Evolutionary conservation across 768 basidiomycete genomes (phyloP).

Genomic region (Russula sp.): DNA sequence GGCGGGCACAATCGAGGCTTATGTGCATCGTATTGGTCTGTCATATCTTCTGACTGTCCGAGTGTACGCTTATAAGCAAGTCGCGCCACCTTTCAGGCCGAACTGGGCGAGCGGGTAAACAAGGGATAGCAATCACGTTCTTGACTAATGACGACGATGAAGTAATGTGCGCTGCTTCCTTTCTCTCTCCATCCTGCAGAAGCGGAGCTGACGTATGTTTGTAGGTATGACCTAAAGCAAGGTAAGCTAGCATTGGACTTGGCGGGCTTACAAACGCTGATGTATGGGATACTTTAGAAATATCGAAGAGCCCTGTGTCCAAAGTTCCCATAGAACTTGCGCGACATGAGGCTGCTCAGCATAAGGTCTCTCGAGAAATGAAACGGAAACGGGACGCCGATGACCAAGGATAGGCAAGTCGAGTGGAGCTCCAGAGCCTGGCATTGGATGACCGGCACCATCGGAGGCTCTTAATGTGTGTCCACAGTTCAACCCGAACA

Average conservation of each 20-base stretch:
- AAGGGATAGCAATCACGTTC: constrained; percentile 92
- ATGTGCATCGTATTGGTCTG: constrained; percentile 93
- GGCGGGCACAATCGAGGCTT: constrained; percentile 93
- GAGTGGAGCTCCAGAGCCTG: neutral
- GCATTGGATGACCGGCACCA: neutral
- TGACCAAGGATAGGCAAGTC: constrained; percentile 36
- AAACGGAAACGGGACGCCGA: constrained; percentile 87
- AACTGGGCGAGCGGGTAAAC: constrained; percentile 96
- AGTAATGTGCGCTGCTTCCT: constrained; percentile 55
- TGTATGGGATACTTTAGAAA: constrained; percentile 45
- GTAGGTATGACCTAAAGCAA: constrained; percentile 92
- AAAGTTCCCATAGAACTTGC: constrained; percentile 85
- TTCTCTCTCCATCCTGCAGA: neutral
- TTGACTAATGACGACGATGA: constrained; percentile 93
- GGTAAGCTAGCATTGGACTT: constrained; percentile 37
- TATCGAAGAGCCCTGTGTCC: constrained; percentile 88
- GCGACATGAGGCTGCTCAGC: constrained; percentile 86
- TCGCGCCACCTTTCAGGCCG: constrained; percentile 50
- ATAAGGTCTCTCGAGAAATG: constrained; percentile 89
- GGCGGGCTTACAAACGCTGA: neutral
- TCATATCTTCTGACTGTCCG: neutral
- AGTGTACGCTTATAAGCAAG: constrained; percentile 3
- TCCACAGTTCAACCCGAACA: neutral
- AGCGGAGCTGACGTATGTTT: constrained; percentile 9
- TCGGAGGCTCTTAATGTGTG: neutral